Base-by-base conservation (phyloP, 306 rosid species). In the Geum urbanum region DNA sequence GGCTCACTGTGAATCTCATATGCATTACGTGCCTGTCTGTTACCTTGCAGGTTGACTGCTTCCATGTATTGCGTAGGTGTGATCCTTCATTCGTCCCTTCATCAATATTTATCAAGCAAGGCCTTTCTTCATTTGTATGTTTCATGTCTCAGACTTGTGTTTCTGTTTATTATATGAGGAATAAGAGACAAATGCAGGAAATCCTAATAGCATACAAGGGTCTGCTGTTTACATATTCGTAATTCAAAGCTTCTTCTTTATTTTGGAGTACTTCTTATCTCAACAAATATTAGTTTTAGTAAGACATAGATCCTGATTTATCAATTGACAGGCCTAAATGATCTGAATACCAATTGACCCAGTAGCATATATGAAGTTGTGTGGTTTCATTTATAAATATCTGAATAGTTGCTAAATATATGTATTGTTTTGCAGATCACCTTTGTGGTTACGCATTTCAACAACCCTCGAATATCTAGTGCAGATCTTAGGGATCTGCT, bases 41-140 rank as follows among this genome's bases (percentile, higher is more conserved):
- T 51, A 63, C 56, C 63, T 52, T 71, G 43, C 89, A 94, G 99
- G 99, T 94, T 72, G 99, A 94, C 79, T 94, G 96, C 85, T 94
- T 94, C 81, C 99, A 94, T 56, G 99, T 87, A 69, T 79, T 91
- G 90, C 87, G 99, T 53, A 94, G 91, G 85, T 85, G 99, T 68
- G 95, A 94, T 83, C 99, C 97, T 71, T 86, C 92, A 27, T 91
- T 94, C 84, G 97, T 91, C 72, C 91, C 99, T 22, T 87, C 97
- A 72, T 79, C 92, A 22, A 84, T 86, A 77, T 94, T 94, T 77
- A 83, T 91, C 73, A 91, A 91, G 82, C 89, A 80, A 67, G 99
- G 99, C 39, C 99, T 94, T 70, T 66, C 88, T 77, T 85, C 96
- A 72, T 94, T 94, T 79, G 99, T 94, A 91, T 69, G 99, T 80